These are phyloP conservation scores for Thuidium tamariscinum DNA, from an alignment of 225 moss, liverwort and hornwort genomes.

Conservation along the genomic window DNA sequence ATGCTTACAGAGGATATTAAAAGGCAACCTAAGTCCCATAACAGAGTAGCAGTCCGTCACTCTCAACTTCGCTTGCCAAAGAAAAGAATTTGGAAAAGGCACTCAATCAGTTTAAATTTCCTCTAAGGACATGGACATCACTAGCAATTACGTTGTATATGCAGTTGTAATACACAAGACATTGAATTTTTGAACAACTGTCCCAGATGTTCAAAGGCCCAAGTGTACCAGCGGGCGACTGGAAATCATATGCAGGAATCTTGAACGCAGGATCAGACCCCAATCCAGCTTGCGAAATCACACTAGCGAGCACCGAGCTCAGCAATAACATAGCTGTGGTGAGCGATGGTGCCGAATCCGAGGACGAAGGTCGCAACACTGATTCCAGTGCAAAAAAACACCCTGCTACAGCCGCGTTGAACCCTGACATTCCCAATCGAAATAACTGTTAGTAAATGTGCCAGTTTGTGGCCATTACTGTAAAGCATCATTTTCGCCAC, in stretches of 20 bases:
- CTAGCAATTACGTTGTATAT: not conserved
- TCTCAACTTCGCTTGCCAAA: not conserved
- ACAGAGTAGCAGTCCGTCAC: not conserved
- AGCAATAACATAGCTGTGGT: constrained; percentile 91
- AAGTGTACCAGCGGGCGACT: constrained; percentile 75
- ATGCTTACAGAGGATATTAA: not conserved
- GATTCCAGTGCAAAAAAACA: constrained; percentile 97
- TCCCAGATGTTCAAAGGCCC: not conserved
- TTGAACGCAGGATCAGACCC: constrained; percentile 98
- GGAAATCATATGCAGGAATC: constrained; percentile 90
- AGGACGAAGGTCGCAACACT: constrained; percentile 68
- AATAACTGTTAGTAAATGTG: not conserved
- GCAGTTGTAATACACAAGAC: not conserved
- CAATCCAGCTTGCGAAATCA: constrained; percentile 94
- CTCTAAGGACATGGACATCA: not conserved
- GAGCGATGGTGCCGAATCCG: constrained; percentile 74
- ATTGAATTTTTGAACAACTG: not conserved
- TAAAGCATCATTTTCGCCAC: not conserved
- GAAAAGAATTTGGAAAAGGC: not conserved
- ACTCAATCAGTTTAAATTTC: not conserved
- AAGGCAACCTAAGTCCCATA: not conserved
- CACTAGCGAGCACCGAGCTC: constrained; percentile 91
- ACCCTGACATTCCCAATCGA: constrained; percentile 38
- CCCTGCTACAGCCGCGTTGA: constrained; percentile 96
- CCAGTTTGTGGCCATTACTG: not conserved